Evolutionary conservation across 331 rosid genomes (phyloP).

Genomic region (Pyrus hybrid): DNA sequence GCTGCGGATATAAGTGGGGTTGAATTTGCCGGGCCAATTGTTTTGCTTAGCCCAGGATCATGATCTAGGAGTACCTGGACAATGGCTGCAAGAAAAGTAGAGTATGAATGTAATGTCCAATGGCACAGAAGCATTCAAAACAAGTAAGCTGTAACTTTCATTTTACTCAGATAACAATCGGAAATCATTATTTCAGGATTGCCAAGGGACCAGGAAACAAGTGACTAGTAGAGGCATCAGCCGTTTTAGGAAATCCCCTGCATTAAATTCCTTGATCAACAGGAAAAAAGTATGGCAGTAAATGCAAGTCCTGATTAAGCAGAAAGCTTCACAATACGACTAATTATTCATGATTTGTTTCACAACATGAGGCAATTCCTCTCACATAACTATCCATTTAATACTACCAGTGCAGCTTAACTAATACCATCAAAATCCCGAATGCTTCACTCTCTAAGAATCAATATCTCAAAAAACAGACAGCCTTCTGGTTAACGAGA

Average conservation of each 20-base stretch:
- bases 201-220: background rate
- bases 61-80: constrained; percentile 76
- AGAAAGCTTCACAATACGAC: too few species aligned
- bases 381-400: too few species aligned
- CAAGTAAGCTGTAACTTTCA: background rate
- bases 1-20: constrained; percentile 95
- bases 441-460: background rate
- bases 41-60: constrained; percentile 72
- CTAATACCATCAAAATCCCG: background rate
- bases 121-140: background rate
- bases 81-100: constrained; percentile 49
- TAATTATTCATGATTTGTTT: background rate
- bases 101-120: background rate
- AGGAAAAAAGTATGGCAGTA: too few species aligned
- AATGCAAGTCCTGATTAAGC: too few species aligned
- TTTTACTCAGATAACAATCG: background rate
- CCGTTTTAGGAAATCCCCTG: background rate
- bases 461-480: background rate
- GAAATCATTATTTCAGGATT: background rate
- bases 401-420: background rate
- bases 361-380: background rate
- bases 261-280: background rate
- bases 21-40: constrained; percentile 71
- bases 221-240: background rate
- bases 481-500: background rate